Evolutionary conservation across 164 flowering plant genomes (phyloP), one percentile per base, ranked within the genome.

Genomic region (Berberis thunbergii): DNA sequence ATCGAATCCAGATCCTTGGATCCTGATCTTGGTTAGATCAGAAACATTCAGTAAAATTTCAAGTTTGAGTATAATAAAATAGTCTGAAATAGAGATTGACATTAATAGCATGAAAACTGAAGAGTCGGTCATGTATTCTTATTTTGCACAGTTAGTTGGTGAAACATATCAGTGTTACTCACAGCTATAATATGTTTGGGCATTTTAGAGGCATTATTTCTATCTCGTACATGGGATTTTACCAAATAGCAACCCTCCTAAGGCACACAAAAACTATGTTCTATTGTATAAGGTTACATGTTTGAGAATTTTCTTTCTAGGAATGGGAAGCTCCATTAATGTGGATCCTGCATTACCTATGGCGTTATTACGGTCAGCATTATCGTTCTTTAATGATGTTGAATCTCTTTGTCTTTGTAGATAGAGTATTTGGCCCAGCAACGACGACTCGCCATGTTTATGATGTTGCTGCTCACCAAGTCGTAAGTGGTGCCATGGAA

Each of bases 371-470:
- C 9, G 11, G 11, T 7, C 39, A 11, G 7, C 8, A 7, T 3
- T 8, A 3, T 5, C 9, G 3, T 3, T 43, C 44, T 6, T 43
- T 44, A 42, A 1, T 39, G 12, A 46, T 62, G 0, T 42, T 50
- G 6, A 26, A 6, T 67, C 41, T 44, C 38, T 40, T 57, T 41
- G 13, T 50, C 41, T 58, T 2, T 79, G 74, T 76, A 86, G 91
- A 86, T 74, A 76, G 78, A 68, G 93, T 87, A 43, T 87, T 87
- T 73, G 93, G 89, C 63, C 89, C 89, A 8, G 84, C 93, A 54
- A 83, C 93, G 42, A 85, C 89, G 6, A 87, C 93, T 8, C 86
- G 84, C 12, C 85, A 79, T 75, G 89, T 87, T 60, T 87, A 87
- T 76, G 93, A 87, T 74, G 75, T 82, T 71, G 88, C 89, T 57